Evolutionary conservation across 768 basidiomycete species (phyloP).

Genomic region (Auriscalpium orientale): DNA sequence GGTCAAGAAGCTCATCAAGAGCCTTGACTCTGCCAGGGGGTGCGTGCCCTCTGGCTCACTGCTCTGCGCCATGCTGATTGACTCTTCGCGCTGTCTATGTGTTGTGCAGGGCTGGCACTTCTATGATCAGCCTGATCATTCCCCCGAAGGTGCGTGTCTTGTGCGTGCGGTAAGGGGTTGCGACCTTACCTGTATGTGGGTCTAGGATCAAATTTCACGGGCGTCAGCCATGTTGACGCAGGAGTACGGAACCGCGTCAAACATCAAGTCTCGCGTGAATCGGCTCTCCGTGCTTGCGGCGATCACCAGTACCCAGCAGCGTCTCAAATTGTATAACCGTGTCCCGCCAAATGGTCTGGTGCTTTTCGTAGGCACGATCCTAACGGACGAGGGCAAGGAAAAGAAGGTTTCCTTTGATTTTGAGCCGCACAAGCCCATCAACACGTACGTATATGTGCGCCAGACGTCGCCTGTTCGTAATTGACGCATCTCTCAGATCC

Average conservation of each 20-base stretch:
- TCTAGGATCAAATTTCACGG: constrained; percentile 87
- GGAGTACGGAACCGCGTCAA: constrained; percentile 98
- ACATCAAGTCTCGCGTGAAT: constrained; percentile 99
- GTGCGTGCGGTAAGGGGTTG: constrained; percentile 3
- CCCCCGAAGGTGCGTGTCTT: constrained; percentile 70
- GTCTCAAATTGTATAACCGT: constrained; percentile 92
- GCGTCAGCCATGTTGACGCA: constrained; percentile 95
- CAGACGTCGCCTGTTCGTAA: background rate
- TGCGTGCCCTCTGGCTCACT: constrained; percentile 22
- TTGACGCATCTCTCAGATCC: constrained; percentile 45
- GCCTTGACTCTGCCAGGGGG: constrained; percentile 91
- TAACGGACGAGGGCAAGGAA: constrained; percentile 98
- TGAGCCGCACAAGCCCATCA: constrained; percentile 98
- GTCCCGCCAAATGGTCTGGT: constrained; percentile 96
- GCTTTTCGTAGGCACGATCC: constrained; percentile 94
- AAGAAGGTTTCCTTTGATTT: constrained; percentile 99
- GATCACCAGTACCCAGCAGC: constrained; percentile 96
- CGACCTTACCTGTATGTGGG: constrained; percentile 3
- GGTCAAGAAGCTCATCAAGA: constrained; percentile 98
- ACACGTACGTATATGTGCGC: constrained; percentile 58
- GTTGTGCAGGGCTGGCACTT: constrained; percentile 77
- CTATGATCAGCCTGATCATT: constrained; percentile 97
- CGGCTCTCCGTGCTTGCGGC: constrained; percentile 95
- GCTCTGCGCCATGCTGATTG: background rate
- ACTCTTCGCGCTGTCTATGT: constrained; percentile 5